Evolutionary conservation across 345 rosid genomes (phyloP).

Genomic region (Ailanthus altissimus): DNA sequence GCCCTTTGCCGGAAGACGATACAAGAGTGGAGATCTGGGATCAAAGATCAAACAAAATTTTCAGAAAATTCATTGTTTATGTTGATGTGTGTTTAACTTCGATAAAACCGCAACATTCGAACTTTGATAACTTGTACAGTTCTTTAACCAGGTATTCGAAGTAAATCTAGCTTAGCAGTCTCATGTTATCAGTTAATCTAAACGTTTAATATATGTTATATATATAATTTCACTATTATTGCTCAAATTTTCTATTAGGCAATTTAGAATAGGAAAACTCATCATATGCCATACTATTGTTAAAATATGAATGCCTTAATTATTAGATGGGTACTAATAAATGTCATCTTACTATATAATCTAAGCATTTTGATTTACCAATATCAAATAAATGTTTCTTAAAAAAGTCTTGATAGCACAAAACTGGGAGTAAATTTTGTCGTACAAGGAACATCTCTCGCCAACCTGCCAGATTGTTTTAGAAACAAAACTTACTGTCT

Average conservation of each 20-base stretch:
- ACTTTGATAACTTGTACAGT: conserved; percentile 32
- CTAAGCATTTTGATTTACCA: background rate
- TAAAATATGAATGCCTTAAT: background rate
- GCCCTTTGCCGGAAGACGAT: background rate
- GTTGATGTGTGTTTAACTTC: conserved; percentile 5
- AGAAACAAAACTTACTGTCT: background rate
- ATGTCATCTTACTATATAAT: background rate
- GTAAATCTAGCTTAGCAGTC: background rate
- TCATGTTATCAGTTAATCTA: background rate
- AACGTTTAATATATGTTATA: background rate
- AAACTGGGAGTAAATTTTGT: background rate
- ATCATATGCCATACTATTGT: background rate
- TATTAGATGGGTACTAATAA: background rate
- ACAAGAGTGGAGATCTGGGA: background rate
- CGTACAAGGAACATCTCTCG: background rate
- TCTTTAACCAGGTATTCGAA: background rate
- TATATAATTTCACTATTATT: background rate
- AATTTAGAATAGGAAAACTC: no score
- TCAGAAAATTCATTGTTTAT: conserved; percentile 14
- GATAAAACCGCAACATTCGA: conserved; percentile 11
- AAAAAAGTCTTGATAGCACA: background rate
- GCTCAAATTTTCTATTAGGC: background rate
- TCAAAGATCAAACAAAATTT: conserved; percentile 4
- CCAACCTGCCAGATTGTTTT: background rate
- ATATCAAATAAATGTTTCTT: background rate